Evolutionary conservation across 2,329 filamentous ascomycete genomes (phyloP), one percentile per base, ranked within the genome.

Genomic region (Pestalotiopsis sp.): DNA sequence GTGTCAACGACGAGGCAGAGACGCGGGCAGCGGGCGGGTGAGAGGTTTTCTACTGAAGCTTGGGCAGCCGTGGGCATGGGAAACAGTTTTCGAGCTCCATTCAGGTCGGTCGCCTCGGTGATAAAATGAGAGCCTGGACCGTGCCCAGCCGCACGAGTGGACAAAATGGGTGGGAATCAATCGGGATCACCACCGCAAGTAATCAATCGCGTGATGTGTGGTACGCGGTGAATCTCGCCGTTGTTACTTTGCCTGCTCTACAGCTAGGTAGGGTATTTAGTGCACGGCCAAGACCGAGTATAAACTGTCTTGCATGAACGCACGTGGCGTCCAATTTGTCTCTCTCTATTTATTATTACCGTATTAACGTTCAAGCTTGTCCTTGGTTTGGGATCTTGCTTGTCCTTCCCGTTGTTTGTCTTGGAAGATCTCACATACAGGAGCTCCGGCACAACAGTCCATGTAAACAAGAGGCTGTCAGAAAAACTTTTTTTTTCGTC

Each of bases 121-220:
- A 67, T 67, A 67, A 67, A 67, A 59, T 67, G 65, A 61, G 25
- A 41, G 20, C 17, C 41, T 65, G 62, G 62, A 61, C 65, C 65
- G 52, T 67, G 65, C 52, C 58, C 57, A 27, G 57, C 45, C 25
- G 57, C 57, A 27, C n/a, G 57, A 36, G 23, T 59, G 57, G 23
- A 59, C 23, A 59, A 59, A 14, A 25, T 59, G 64, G 49, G 64
- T 66, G 45, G 56, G 23, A 67, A 41, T 20, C 39, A 36, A n/a
- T 38, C 39, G 13, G 25, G 20, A 64, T 31, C 61, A 25, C 36
- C 61, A 64, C 61, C 61, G 61, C 61, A 49, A 23, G 25, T 36
- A 59, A 52, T 52, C 45, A 62, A 62, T 62, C 59, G 59, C 59
- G 27, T 62, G 27, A 62, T 36, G 27, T 20, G n/a, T 20, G 31